Evolutionary conservation across 805 yeast genomes (phyloP).

Genomic region (Teunomyces tritomae): DNA sequence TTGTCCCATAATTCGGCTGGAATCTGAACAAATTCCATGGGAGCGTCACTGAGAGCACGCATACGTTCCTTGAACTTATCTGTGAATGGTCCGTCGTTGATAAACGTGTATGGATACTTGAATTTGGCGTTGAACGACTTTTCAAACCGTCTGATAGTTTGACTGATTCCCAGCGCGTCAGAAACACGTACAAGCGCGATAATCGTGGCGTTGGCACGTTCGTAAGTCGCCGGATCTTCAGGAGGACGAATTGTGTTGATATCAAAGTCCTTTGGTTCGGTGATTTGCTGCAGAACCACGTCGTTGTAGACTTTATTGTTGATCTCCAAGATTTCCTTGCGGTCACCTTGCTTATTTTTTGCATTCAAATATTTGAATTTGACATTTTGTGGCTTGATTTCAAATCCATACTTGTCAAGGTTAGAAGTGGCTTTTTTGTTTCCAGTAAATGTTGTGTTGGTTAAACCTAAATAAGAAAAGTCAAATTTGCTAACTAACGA

Average conservation of each 20-base stretch:
- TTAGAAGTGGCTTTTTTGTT: not conserved
- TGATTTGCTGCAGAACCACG: conserved; percentile 34
- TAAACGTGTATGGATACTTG: conserved; percentile 76
- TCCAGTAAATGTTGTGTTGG: not conserved
- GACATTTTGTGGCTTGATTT: conserved; percentile 28
- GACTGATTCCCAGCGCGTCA: conserved; percentile 49
- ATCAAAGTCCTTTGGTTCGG: conserved; percentile 48
- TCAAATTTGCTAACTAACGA: conserved; percentile 12
- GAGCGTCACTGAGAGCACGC: conserved; percentile 26
- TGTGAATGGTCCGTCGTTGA: conserved; percentile 69
- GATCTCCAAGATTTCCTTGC: conserved; percentile 29
- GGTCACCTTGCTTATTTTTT: conserved; percentile 23
- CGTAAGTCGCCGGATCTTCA: conserved; percentile 20
- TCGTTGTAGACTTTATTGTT: conserved; percentile 40
- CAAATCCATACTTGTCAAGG: conserved; percentile 4
- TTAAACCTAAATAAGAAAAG: conserved; percentile 6
- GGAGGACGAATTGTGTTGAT: conserved; percentile 29
- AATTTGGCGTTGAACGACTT: conserved; percentile 63
- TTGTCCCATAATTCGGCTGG: conserved; percentile 51
- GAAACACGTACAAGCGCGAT: conserved; percentile 68
- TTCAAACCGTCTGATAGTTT: conserved; percentile 62
- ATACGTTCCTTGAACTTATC: conserved; percentile 52
- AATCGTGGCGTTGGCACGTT: conserved; percentile 72
- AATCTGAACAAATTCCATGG: conserved; percentile 39
- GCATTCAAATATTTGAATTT: conserved; percentile 31